These are phyloP conservation scores for Cetraspora pellucida DNA, from an alignment of 192 early-diverging fungal genomes.

Conservation along the genomic window DNA sequence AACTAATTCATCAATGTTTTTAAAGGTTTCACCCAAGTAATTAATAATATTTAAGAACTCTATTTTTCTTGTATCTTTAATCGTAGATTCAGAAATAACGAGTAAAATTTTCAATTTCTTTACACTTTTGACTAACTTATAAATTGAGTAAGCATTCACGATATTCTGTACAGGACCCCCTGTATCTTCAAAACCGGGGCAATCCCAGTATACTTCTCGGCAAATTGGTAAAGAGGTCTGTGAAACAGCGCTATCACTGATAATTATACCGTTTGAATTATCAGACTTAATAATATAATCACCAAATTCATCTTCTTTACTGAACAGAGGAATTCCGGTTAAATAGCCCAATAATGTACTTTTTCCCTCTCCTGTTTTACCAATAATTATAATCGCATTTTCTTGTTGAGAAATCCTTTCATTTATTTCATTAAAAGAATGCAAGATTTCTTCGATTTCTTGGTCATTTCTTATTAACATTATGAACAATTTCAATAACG, in stretches of 20 bases:
- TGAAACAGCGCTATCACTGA: neutral
- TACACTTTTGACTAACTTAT: slow-evolving; percentile 4
- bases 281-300: neutral
- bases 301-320: neutral
- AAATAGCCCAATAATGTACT: neutral
- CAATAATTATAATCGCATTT: neutral
- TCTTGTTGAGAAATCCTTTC: slow-evolving; percentile 9
- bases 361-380: slow-evolving; percentile 5
- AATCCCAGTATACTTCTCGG: neutral
- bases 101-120: neutral
- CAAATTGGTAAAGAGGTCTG: neutral
- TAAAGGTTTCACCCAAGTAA: slow-evolving; percentile 3
- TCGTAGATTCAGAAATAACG: neutral
- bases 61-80: neutral
- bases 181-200: slow-evolving; percentile 4
- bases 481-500: no score
- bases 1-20: slow-evolving; percentile 2
- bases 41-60: neutral
- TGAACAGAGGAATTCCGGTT: slow-evolving; percentile 1
- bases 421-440: neutral
- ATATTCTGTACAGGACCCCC: neutral
- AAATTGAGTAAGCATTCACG: slow-evolving; percentile 9
- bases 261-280: neutral
- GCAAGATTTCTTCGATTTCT: neutral
- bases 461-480: no score